phyloP scores from a whole-genome alignment of 495 filamentous ascomycete species.

The Aspergillus carlsbadensis region DNA sequence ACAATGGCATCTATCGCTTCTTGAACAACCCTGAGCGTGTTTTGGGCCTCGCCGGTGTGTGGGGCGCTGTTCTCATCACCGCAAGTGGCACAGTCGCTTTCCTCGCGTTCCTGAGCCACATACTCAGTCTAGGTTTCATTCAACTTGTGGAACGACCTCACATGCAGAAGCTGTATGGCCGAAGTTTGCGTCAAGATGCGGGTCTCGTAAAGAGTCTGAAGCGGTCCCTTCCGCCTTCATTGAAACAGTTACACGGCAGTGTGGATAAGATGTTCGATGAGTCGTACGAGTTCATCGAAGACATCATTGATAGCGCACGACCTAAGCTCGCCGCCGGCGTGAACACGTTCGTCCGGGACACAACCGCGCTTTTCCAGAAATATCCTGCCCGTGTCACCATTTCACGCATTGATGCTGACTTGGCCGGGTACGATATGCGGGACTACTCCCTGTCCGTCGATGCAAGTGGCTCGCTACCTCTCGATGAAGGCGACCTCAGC shows the following conservation, averaged over 20 bases:
- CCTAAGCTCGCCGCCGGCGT: slow-evolving; percentile 86
- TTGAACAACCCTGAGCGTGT: slow-evolving; percentile 96
- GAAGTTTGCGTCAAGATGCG: slow-evolving; percentile 77
- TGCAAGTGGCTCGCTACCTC: slow-evolving; percentile 55
- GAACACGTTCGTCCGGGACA: slow-evolving; percentile 82
- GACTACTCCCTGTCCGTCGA: slow-evolving; percentile 78
- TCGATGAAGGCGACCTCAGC: slow-evolving; percentile 49
- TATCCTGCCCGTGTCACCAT: slow-evolving; percentile 88
- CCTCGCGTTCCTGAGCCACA: slow-evolving; percentile 80
- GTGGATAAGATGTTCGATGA: slow-evolving; percentile 85
- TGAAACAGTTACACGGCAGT: slow-evolving; percentile 72
- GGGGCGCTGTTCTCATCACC: slow-evolving; percentile 92
- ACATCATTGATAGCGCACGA: slow-evolving; percentile 82
- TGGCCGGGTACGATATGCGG: slow-evolving; percentile 79
- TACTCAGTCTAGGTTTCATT: slow-evolving; percentile 82
- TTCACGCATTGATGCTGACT: slow-evolving; percentile 73
- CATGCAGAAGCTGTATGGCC: slow-evolving; percentile 97
- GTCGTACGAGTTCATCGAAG: slow-evolving; percentile 83
- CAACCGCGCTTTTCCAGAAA: slow-evolving; percentile 80
- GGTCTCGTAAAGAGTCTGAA: slow-evolving; percentile 89
- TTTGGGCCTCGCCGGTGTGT: slow-evolving; percentile 90
- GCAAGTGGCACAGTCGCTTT: slow-evolving; percentile 80
- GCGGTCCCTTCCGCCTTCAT: slow-evolving; percentile 79
- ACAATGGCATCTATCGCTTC: slow-evolving; percentile 96
- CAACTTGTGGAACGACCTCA: slow-evolving; percentile 93